These are phyloP conservation scores for Trichopus zeylanicus DNA, from an alignment of 116 monocot species.

Conservation along the genomic window DNA sequence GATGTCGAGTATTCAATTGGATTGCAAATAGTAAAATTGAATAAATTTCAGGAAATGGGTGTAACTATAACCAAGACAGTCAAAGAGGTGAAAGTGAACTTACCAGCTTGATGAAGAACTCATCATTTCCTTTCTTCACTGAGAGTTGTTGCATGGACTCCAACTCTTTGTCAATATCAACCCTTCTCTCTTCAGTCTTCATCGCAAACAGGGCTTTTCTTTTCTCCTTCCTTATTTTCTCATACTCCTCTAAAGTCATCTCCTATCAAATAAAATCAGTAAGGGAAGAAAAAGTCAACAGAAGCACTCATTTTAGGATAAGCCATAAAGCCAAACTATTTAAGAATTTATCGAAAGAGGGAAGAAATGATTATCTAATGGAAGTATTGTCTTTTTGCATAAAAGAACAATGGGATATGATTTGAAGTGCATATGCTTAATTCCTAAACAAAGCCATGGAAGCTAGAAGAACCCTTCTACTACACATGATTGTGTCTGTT, in stretches of 20 bases:
- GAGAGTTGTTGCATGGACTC: constrained; percentile 75
- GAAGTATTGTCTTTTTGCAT: too few species aligned
- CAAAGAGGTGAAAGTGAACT: constrained; percentile 1
- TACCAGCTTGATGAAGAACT: constrained; percentile 83
- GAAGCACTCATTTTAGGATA: not conserved
- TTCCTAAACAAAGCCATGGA: too few species aligned
- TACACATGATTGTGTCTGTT: too few species aligned
- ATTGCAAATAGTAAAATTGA: too few species aligned
- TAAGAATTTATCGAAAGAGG: too few species aligned
- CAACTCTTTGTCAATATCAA: constrained; percentile 66
- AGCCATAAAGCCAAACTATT: not conserved
- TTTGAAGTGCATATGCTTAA: too few species aligned
- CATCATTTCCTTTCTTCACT: constrained; percentile 62
- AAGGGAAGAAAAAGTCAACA: not conserved
- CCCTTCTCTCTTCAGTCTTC: constrained; percentile 80
- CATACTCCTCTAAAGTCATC: constrained; percentile 95
- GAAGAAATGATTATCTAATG: too few species aligned
- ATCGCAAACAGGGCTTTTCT: constrained; percentile 64
- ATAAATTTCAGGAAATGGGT: too few species aligned
- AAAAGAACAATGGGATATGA: too few species aligned
- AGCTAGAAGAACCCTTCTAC: too few species aligned
- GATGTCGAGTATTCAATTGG: not conserved
- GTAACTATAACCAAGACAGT: too few species aligned
- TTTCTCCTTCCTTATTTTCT: constrained; percentile 87
- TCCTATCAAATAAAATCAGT: constrained; percentile 33